Conservation (phyloP, 1,284 basidiomycete genomes). For the Amylostereum chailletii region DNA sequence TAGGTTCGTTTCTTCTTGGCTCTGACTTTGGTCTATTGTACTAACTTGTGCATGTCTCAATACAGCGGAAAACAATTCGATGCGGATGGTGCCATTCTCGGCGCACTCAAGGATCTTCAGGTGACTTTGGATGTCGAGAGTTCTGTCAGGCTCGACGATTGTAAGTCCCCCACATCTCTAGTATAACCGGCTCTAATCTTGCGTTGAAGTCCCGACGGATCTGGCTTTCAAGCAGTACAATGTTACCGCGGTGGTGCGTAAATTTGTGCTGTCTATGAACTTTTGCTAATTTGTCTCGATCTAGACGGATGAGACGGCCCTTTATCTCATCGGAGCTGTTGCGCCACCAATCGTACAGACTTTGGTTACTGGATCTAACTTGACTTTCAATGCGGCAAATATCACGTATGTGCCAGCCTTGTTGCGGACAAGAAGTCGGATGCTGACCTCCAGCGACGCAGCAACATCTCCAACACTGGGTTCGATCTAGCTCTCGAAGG, state of each 20-base stretch:
- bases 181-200: background rate
- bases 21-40: slow-evolving; percentile 6
- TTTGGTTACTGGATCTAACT: slow-evolving; percentile 50
- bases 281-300: slow-evolving; percentile 2
- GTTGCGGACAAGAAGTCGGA: background rate
- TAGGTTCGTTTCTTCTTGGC: slow-evolving; percentile 28
- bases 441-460: slow-evolving; percentile 12
- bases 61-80: slow-evolving; percentile 56
- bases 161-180: slow-evolving; percentile 22
- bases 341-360: slow-evolving; percentile 60
- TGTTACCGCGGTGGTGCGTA: slow-evolving; percentile 48
- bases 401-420: slow-evolving; percentile 40
- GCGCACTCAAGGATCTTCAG: slow-evolving; percentile 50
- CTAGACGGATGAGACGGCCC: slow-evolving; percentile 53
- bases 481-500: slow-evolving; percentile 54
- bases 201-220: slow-evolving; percentile 38
- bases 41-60: slow-evolving; percentile 11
- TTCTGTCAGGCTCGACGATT: slow-evolving; percentile 51
- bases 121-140: slow-evolving; percentile 44
- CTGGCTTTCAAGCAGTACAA: slow-evolving; percentile 56
- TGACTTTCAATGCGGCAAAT: slow-evolving; percentile 53
- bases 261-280: background rate
- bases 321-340: slow-evolving; percentile 65
- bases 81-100: slow-evolving; percentile 51
- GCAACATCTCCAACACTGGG: slow-evolving; percentile 48